Percentiles rank a stretch among this genome's conserved stretches.
phyloP scores from a whole-genome alignment of 2,329 filamentous ascomycete genomes.

The Aspergillus sp. region DNA sequence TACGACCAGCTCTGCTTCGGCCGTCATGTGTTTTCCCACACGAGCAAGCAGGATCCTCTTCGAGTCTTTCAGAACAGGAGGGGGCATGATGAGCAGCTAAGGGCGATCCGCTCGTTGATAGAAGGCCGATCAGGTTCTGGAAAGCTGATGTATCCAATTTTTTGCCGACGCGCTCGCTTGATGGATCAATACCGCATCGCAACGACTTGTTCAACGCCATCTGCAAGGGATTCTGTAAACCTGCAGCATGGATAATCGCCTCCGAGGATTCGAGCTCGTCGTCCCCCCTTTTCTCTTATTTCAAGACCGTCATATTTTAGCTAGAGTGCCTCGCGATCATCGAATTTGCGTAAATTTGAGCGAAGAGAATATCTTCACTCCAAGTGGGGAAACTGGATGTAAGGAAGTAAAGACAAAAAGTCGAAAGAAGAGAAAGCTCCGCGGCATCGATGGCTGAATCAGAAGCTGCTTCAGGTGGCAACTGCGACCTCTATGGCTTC shows the following conservation, averaged over 20 bases:
- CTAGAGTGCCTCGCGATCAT: not conserved
- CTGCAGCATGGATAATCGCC: constrained; percentile 6
- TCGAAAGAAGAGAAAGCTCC: not conserved
- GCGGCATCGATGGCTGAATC: not conserved
- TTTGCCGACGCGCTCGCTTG: constrained; percentile 13
- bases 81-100: not conserved
- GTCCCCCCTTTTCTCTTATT: not conserved
- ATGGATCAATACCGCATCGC: constrained; percentile 11
- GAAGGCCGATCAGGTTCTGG: constrained; percentile 23
- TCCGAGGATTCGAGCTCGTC: not conserved
- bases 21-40: not conserved
- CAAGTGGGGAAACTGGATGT: not conserved
- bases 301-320: not conserved
- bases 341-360: not conserved
- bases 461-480: not conserved
- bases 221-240: constrained; percentile 24
- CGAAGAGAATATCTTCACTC: not conserved
- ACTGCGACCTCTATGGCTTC: constrained; percentile 3
- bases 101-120: constrained; percentile 17
- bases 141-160: constrained; percentile 19
- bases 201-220: constrained; percentile 9
- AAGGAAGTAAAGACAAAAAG: not conserved
- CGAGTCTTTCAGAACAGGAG: not conserved
- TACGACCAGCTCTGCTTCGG: not conserved
- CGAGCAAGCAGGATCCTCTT: not conserved